Base-by-base conservation (phyloP, 1,284 basidiomycete genomes). In the Tylopilus sp. region DNA sequence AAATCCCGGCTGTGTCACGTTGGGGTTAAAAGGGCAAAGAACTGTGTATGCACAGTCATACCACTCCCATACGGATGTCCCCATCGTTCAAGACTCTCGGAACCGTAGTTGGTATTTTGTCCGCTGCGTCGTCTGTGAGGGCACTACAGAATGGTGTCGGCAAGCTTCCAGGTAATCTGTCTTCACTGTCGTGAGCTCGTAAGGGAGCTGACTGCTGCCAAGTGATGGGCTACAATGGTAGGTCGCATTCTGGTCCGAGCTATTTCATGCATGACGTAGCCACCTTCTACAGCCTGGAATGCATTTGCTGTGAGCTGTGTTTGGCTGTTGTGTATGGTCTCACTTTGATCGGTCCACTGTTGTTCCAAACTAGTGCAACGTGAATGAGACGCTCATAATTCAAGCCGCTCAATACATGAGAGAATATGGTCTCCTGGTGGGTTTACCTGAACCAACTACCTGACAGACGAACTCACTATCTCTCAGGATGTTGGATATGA, bases 401-500 rank as follows among this genome's bases (percentile, higher is more conserved):
- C 65, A 76, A 48, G 76, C 75, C 7, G 76, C 79, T 6, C 55
- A 68, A 4, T 65, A 74, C 25, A 74, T 82, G 69, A 74, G 71
- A 58, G 65, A 68, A 0, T 69, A 74, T 12, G 78, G 78, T 12
- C 69, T 81, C 56, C 70, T 23, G 61, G 71, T 61, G 70, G 71
- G 49, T 51, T n/a, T 41, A 1, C 25, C 39, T 23, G 16, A 15
- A 33, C 8, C 10, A 8, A 13, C 13, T 3, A 13, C 11, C 9
- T 23, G 13, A 25, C 18, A 28, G 23, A 29, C 40, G 16, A 30
- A 12, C 41, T 52, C 21, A 55, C 39, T n/a, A 18, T 13, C 18
- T 41, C 25, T 25, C 30, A 81, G 77, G 74, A 76, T 47, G 68
- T 67, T 44, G 80, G 80, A 0, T 82, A 81, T 59, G 70, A 72